Percentiles rank a stretch among this genome's conserved stretches.
Conservation (phyloP, 1,284 basidiomycete genomes). For the Ganoderma multipileum region DNA sequence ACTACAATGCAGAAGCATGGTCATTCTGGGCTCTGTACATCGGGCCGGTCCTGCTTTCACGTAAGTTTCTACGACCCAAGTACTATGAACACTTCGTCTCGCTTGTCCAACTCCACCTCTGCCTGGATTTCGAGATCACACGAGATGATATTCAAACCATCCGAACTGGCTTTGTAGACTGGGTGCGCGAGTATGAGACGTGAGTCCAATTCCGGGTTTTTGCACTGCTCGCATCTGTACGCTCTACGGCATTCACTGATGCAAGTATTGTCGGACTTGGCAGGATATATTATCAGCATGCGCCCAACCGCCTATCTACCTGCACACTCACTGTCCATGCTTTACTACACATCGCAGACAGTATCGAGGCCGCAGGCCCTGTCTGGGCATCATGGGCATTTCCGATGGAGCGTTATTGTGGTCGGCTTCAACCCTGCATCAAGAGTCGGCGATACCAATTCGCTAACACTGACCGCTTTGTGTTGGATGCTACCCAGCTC, state of each 20-base stretch:
- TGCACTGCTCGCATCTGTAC: too few species aligned
- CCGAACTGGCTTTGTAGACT: constrained; percentile 42
- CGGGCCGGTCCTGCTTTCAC: constrained; percentile 45
- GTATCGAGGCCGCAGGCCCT: constrained; percentile 42
- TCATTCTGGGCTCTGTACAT: constrained; percentile 48
- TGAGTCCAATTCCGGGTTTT: too few species aligned
- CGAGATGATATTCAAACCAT: constrained; percentile 37
- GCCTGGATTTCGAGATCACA: constrained; percentile 48
- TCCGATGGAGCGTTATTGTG: constrained; percentile 1
- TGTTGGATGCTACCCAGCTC: too few species aligned
- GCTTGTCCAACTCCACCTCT: constrained; percentile 47
- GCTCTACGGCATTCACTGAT: too few species aligned
- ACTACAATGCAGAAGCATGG: constrained; percentile 44
- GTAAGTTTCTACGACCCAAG: constrained; percentile 33
- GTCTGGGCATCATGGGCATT: constrained; percentile 37
- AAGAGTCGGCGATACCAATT: too few species aligned
- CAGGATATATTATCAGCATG: constrained; percentile 45
- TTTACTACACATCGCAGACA: constrained; percentile 32
- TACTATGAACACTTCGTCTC: constrained; percentile 52
- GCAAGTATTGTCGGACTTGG: not conserved
- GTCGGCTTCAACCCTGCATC: too few species aligned
- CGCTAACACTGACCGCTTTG: too few species aligned
- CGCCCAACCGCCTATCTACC: constrained; percentile 4
- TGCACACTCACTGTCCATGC: not conserved
- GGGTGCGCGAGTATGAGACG: constrained; percentile 53